Base-by-base conservation (phyloP, 176 grass and related monocot genomes). In the Rhynchospora pubera region DNA sequence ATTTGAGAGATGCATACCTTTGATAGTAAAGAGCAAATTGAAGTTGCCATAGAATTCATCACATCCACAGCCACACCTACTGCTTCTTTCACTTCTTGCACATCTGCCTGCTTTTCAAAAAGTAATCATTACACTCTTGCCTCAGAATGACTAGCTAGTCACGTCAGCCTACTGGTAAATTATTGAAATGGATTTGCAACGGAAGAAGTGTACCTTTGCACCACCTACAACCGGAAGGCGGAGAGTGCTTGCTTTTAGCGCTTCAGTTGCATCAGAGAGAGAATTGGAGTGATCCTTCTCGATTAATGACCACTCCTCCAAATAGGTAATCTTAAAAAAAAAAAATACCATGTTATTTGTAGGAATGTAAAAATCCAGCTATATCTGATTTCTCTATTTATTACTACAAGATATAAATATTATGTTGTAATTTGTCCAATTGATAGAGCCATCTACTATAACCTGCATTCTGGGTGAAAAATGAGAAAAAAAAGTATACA, bases 41-140 rank as follows among this genome's bases (percentile, higher is more conserved):
- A 90, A 82, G 79, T 94, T 84, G 87, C 89, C 89, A 95, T 91
- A 79, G 89, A 91, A 84, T 95, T 93, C 93, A 99, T 99, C 48
- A 93, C 79, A 85, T 99, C 93, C 76, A 90, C 89, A 30, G 89
- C 86, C 56, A 91, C 93, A 61, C 89, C 89, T 77, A 96, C 86
- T 24, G 93, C 82, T 87, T 99, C 87, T 90, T 99, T 90, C 80
- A 93, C 86, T 64, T 99, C 91, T 85, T 95, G 96, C 57, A 93
- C 88, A 58, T 91, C 80, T 77, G 93, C 93, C 96, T 99, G 85
- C 5, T 80, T n/a, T 82, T 74, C 65, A 45, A 69, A 85, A 52
- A 88, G 3, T 50, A 78, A 85, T 47, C 23, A 32, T 55, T 18
- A 74, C 6, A 53, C 12, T 52, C 48, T 4, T 55, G 21, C 55